Base-by-base conservation (phyloP, 202 grass and related monocot genomes). In the Schoenoplectus triqueter region DNA sequence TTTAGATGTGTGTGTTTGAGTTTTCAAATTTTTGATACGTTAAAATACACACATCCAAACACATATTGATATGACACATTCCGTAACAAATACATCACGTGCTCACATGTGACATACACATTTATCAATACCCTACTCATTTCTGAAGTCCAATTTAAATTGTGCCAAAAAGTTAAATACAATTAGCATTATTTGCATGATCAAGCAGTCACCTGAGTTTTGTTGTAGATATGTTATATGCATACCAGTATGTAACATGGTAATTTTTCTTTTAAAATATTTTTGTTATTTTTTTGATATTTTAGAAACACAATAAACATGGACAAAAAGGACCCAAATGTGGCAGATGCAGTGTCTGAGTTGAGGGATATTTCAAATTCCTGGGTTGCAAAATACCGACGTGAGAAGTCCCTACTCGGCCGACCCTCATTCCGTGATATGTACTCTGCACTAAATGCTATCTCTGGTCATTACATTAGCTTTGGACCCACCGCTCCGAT, bases 381-480 rank as follows among this genome's bases (percentile, higher is more conserved):
- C 64, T 99, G 97, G 97, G 97, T 99, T 88, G 90, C 97, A 83
- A 99, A 96, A 88, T 99, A 94, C 88, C 82, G 93, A 42, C 84
- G 97, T 19, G 92, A 99, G 91, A 99, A 96, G 86, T 48, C 65
- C 39, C 90, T 96, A 80, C 93, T 99, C 63, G 97, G 92, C 7
- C 80, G 93, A 42, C 40, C 90, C 6, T 99, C 97, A 22, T 99
- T 99, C 89, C 82, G 97, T 74, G 97, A 99, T 82, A 96, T 96
- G 88, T 99, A 99, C 87, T 96, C 97, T 41, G 97, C 97, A 61
- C 87, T 99, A 80, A 99, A 99, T 84, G 97, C 97, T 78, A 90
- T 96, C 10, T 99, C 97, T 2, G 97, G 93, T 13, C 97, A 99
- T 86, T 99, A 99, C 89, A 91, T 99, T 90, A 96, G 97, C 88